phyloP scores from a whole-genome alignment of 2,329 filamentous ascomycete genomes.

The Paraphoma sp. region DNA sequence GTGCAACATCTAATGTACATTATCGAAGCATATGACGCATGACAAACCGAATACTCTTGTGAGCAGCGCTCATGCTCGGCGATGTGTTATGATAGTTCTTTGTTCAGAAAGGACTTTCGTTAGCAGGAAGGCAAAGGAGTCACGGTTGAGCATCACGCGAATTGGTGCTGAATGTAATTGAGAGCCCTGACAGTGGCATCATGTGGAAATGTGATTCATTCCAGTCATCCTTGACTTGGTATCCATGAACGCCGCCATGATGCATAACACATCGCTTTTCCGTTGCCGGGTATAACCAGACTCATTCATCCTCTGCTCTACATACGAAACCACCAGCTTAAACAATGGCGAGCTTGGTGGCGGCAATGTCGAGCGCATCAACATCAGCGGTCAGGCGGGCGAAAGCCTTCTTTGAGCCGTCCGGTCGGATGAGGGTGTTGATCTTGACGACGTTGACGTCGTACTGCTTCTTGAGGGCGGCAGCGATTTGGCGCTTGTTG shows the following conservation, averaged over 20 bases:
- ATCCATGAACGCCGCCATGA: constrained; percentile 47
- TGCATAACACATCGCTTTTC: constrained; percentile 47
- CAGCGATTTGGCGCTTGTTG: constrained; percentile 99
- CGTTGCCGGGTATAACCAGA: constrained; percentile 42
- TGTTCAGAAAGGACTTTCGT: too few species aligned
- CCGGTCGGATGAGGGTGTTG: constrained; percentile 98
- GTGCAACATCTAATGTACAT: not conserved
- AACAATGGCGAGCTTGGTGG: constrained; percentile 97
- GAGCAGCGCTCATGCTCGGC: too few species aligned
- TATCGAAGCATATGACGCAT: too few species aligned
- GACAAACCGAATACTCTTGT: too few species aligned
- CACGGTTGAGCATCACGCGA: too few species aligned
- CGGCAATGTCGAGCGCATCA: constrained; percentile 98
- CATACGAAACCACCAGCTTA: constrained; percentile 60
- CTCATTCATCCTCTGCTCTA: constrained; percentile 34
- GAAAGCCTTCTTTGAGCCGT: constrained; percentile 99
- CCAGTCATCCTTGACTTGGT: constrained; percentile 45
- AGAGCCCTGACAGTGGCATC: constrained; percentile 27
- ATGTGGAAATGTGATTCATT: constrained; percentile 46
- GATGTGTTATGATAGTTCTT: too few species aligned
- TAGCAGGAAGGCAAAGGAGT: too few species aligned
- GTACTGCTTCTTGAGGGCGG: constrained; percentile 97
- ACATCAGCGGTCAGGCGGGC: constrained; percentile 94
- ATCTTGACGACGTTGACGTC: constrained; percentile 98
- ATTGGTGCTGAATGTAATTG: not conserved